Evolutionary conservation across 2,329 filamentous ascomycete genomes (phyloP), one percentile per base, ranked within the genome.

Genomic region (Xylariaceae sp.): DNA sequence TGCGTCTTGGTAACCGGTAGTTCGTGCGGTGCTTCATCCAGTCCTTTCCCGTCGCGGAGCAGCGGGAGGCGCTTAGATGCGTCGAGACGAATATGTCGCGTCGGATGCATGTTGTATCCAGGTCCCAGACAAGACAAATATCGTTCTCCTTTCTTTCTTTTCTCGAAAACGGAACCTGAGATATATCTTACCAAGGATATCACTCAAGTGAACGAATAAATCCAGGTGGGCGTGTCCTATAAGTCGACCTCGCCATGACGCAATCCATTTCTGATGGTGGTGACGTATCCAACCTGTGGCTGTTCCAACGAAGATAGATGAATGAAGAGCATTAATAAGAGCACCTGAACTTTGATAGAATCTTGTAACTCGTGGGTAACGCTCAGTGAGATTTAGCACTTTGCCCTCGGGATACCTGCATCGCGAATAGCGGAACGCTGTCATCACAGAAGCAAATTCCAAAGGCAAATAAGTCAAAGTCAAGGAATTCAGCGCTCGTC

Each of bases 11-110:
- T 58, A 45, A 63, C 55, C 9, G 57, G 64, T 7, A 69, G 54
- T 3, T 46, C 34, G 1, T 46, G 50, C 49, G 41, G 57, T 45
- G 50, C 58, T 21, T 54, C 61, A 46, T 48, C 58, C 29, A 57
- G 54, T 48, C 41, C 53, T n/a, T 52, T 39, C 54, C 66, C 59
- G 43, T 63, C 61, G 36, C 63, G 65, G 40, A 70, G 67, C 22
- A 69, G 54, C 5, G 68, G 67, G 43, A 64, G 54, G 41, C 68
- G 64, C 46, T 67, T 57, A 3, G 59, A 60, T 2, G 63, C 51
- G 46, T 64, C 51, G 22, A 67, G 51, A 51, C 62, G 58, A 16
- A 67, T 57, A 51, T 67, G 61, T 37, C 60, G 55, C 42, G 55
- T 61, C 19, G 60, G 44, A 51, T 51, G 48, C 62, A 65, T 64